A percentile compares a stretch with the other conserved stretches of the same genome.
phyloP scores from a whole-genome alignment of 768 basidiomycete species.

The Gloeopeniophorella convolvens region DNA sequence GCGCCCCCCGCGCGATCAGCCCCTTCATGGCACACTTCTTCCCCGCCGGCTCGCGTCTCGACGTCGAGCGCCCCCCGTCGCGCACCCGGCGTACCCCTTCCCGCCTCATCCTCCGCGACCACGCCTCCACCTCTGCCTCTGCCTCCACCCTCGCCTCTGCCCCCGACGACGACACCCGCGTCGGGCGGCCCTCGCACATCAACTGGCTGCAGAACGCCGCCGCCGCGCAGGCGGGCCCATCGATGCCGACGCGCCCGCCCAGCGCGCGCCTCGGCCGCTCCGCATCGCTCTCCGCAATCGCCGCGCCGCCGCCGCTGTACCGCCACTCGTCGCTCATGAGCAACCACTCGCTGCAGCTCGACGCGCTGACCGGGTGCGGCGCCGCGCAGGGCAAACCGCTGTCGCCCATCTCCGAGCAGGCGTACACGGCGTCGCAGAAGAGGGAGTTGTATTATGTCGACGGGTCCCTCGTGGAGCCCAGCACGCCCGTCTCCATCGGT shows the following conservation, averaged over 20 bases:
- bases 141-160: not conserved
- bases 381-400: constrained; percentile 37
- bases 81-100: constrained; percentile 9
- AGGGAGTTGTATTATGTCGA: constrained; percentile 25
- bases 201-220: constrained; percentile 17
- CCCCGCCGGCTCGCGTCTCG: constrained; percentile 13
- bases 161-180: constrained; percentile 9
- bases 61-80: constrained; percentile 13
- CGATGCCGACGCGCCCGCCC: constrained; percentile 14
- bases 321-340: constrained; percentile 30
- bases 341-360: constrained; percentile 38
- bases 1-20: constrained; percentile 5
- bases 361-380: constrained; percentile 21
- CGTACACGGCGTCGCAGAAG: constrained; percentile 50
- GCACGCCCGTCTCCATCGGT: constrained; percentile 24
- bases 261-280: constrained; percentile 17
- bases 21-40: constrained; percentile 20
- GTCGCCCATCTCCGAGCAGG: constrained; percentile 61
- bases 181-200: constrained; percentile 15
- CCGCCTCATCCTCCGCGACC: constrained; percentile 1
- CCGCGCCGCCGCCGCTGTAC: constrained; percentile 23
- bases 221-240: not conserved
- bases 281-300: constrained; percentile 15
- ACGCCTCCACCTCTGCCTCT: too few relatives aligned
- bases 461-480: constrained; percentile 17